These are phyloP conservation scores for Capsicum baccatum DNA, from an alignment of 257 asterid species.

Conservation along the genomic window DNA sequence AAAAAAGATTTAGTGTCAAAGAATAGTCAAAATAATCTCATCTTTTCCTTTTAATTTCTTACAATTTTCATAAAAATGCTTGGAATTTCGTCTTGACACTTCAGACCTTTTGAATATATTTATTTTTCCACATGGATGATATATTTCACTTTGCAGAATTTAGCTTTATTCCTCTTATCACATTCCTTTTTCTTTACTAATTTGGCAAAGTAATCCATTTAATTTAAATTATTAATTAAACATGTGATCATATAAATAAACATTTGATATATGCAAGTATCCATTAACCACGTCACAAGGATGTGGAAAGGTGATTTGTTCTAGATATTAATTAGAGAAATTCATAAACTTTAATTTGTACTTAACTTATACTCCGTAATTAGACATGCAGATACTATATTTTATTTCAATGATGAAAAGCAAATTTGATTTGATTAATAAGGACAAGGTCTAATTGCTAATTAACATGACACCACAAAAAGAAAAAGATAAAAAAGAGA, in stretches of 20 bases:
- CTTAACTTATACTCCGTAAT: neutral
- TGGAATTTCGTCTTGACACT: conserved; percentile 15
- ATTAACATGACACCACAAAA: conserved; percentile 9
- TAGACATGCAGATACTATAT: neutral
- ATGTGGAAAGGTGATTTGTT: conserved; percentile 5
- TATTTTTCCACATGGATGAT: neutral
- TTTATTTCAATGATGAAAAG: neutral
- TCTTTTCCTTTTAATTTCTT: neutral
- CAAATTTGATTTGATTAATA: neutral
- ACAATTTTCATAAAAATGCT: neutral
- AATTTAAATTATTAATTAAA: neutral
- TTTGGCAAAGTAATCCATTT: neutral
- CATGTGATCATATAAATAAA: neutral
- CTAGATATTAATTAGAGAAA: neutral
- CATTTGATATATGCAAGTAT: neutral
- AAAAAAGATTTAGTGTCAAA: neutral
- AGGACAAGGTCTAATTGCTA: conserved; percentile 7
- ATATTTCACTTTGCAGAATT: neutral
- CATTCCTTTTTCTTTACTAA: neutral
- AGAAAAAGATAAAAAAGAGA: neutral
- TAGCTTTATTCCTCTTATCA: neutral
- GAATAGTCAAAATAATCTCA: neutral
- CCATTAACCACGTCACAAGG: conserved; percentile 6
- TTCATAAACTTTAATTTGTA: neutral
- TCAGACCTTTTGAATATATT: neutral